Percentiles rank a stretch among this genome's conserved stretches.
Evolutionary conservation across 2,329 filamentous ascomycete species (phyloP).

Genomic region (Fusarium foetens): DNA sequence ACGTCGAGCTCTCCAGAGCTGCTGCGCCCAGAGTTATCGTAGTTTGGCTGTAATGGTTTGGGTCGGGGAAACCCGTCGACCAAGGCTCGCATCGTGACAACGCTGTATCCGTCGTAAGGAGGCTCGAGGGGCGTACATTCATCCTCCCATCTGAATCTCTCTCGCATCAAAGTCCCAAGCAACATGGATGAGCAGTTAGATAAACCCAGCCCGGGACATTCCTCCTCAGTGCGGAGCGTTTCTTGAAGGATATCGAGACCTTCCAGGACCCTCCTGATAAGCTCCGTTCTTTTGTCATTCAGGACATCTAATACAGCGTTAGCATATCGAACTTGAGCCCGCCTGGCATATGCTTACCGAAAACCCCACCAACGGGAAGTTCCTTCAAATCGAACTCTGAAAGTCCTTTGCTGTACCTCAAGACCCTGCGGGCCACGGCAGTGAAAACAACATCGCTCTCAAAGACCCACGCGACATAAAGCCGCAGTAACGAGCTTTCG

Average conservation of each 20-base stretch:
- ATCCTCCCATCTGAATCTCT: not conserved
- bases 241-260: fast-evolving
- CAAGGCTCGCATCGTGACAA: fast-evolving
- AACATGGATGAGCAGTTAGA: not conserved
- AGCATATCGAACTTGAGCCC: fast-evolving
- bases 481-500: fast-evolving
- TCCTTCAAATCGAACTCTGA: not conserved
- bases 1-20: fast-evolving
- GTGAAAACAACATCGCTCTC: fast-evolving
- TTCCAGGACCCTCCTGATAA: fast-evolving
- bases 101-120: fast-evolving
- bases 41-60: fast-evolving
- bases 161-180: not conserved
- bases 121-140: fast-evolving
- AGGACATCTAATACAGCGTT: not conserved
- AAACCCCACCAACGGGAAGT: fast-evolving
- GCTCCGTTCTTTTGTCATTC: fast-evolving
- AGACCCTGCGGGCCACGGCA: fast-evolving
- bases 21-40: fast-evolving
- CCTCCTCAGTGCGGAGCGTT: fast-evolving
- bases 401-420: fast-evolving
- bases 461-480: not conserved
- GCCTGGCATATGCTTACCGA: not conserved
- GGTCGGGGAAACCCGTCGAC: fast-evolving
- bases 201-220: fast-evolving